Base-by-base conservation (phyloP, 2,329 filamentous ascomycete species). In the Helicocarpus griseus region DNA sequence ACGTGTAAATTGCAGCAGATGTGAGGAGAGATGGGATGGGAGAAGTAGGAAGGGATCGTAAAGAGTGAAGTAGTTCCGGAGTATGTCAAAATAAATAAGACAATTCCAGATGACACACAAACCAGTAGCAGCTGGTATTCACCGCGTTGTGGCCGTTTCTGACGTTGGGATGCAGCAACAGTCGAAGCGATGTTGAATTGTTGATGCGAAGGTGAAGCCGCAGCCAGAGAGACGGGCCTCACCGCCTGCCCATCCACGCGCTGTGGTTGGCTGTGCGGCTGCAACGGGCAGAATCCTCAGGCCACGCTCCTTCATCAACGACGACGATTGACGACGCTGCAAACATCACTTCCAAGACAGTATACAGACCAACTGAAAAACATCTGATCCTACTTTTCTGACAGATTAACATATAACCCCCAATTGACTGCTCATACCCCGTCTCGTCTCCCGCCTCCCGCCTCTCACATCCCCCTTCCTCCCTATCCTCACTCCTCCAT, bases 401-500 rank as follows among this genome's bases (percentile, higher is more conserved):
- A n/a, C n/a, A n/a, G n/a, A n/a, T n/a, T n/a, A n/a, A n/a, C n/a
- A n/a, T n/a, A n/a, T n/a, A n/a, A n/a, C 11, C 14, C 31, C 14
- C 44, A 36, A 47, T 47, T 36, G 44, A 19, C 28, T n/a, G 17
- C 13, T 17, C 14, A n/a, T 13, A 28, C 53, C 40, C 51, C 57
- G 43, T 54, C 22, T 48, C 22, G 49, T 36, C 33, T 54, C 49
- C 45, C 45, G n/a, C n/a, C n/a, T n/a, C n/a, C n/a, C n/a, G n/a
- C 39, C 31, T 41, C 26, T 36, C 47, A 49, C 39, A 36, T 55
- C 36, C 17, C 33, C 29, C 31, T 50, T 48, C 35, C 38, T 41
- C 26, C 26, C 47, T n/a, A n/a, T n/a, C 48, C 39, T 29, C 54
- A 36, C 11, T 26, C 33, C 36, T 17, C 19, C 31, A 56, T 48